These are phyloP conservation scores for Vachellia collinsii DNA, from an alignment of 306 rosid species.

Conservation along the genomic window DNA sequence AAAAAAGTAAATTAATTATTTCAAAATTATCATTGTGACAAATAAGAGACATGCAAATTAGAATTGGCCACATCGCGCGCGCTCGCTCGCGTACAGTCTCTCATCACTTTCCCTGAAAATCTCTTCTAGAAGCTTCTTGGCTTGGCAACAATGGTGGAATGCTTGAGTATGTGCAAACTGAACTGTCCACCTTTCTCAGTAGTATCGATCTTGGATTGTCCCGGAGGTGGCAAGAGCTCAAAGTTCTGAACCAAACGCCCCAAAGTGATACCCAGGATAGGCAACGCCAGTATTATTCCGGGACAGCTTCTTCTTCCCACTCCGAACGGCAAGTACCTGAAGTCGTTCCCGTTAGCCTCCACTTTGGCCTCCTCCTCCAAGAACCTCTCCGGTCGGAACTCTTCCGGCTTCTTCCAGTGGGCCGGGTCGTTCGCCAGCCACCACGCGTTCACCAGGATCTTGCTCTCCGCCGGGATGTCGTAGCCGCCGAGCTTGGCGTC, in stretches of 20 bases:
- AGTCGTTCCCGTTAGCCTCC: slow-evolving; percentile 91
- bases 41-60: too few relatives aligned
- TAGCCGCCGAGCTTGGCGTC: slow-evolving; percentile 72
- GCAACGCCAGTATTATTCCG: slow-evolving; percentile 84
- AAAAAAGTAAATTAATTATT: too few relatives aligned
- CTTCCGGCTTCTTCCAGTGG: slow-evolving; percentile 75
- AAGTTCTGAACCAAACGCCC: slow-evolving; percentile 88
- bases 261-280: slow-evolving; percentile 77
- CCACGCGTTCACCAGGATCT: slow-evolving; percentile 84
- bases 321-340: slow-evolving; percentile 83
- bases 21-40: too few relatives aligned
- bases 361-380: slow-evolving; percentile 81
- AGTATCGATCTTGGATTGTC: slow-evolving; percentile 69
- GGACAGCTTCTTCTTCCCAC: slow-evolving; percentile 93
- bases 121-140: slow-evolving; percentile 47
- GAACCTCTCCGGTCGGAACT: slow-evolving; percentile 90
- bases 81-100: not conserved
- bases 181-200: slow-evolving; percentile 91
- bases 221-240: slow-evolving; percentile 86
- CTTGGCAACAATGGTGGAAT: slow-evolving; percentile 81
- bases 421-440: slow-evolving; percentile 93
- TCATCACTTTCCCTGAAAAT: not conserved
- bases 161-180: slow-evolving; percentile 86
- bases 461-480: slow-evolving; percentile 91
- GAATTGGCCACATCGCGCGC: too few relatives aligned